A percentile compares a stretch with the other conserved stretches of the same genome.
These are phyloP conservation scores for Eragrostis curvula DNA, from an alignment of 176 grass and related monocot species.

Conservation along the genomic window DNA sequence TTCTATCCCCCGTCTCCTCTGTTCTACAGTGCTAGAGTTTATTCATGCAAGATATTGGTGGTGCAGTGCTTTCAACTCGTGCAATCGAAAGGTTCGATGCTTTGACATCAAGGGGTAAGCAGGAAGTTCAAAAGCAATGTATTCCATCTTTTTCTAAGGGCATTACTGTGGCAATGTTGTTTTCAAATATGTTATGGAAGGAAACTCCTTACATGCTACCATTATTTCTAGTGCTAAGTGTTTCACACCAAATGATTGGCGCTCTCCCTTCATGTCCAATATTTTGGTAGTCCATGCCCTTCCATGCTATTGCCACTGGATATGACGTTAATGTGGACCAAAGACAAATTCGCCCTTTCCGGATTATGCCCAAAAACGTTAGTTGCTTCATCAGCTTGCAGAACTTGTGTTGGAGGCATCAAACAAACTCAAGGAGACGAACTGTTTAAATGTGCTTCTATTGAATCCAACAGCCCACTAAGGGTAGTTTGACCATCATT, in stretches of 20 bases:
- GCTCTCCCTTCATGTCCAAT: slow-evolving; percentile 10
- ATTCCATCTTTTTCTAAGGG: not conserved
- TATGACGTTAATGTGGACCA: not conserved
- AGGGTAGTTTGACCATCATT: not conserved
- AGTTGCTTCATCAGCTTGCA: not conserved
- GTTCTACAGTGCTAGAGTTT: slow-evolving; percentile 32
- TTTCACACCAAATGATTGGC: too few relatives aligned
- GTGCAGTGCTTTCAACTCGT: slow-evolving; percentile 37
- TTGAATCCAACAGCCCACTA: not conserved
- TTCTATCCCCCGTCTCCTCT: slow-evolving; percentile 20
- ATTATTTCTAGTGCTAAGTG: not conserved
- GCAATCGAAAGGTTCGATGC: slow-evolving; percentile 15
- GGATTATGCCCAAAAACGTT: not conserved
- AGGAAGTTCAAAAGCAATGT: slow-evolving; percentile 24
- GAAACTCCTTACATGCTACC: not conserved
- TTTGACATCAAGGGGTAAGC: slow-evolving; percentile 22
- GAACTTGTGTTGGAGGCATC: not conserved
- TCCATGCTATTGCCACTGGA: not conserved
- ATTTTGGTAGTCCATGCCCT: slow-evolving; percentile 7
- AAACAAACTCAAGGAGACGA: not conserved
- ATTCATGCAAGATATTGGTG: slow-evolving; percentile 32
- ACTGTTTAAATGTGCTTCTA: not conserved
- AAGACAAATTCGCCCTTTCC: not conserved
- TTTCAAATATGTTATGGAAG: not conserved
- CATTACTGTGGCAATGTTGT: not conserved